Percentiles rank a stretch among this genome's conserved stretches.
Conservation (phyloP, 495 filamentous ascomycete genomes). For the Annulohypoxylon nitens region DNA sequence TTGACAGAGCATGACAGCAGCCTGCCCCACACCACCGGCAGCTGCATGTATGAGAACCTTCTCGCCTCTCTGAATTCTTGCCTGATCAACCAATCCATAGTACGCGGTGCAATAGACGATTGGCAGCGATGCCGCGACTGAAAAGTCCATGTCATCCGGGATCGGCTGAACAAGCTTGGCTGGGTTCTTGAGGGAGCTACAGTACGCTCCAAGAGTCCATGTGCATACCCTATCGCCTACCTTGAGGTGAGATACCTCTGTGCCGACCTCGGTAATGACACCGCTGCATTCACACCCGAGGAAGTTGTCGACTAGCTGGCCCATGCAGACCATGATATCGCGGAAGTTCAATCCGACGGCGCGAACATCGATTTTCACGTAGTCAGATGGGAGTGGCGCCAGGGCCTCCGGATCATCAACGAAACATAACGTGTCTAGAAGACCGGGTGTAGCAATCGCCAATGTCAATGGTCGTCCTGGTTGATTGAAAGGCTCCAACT, state of each 20-base stretch:
- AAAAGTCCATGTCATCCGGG: conserved; percentile 61
- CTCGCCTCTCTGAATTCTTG: conserved; percentile 61
- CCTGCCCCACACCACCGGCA: conserved; percentile 68
- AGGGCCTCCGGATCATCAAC: conserved; percentile 44
- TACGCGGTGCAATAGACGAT: conserved; percentile 67
- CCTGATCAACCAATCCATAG: conserved; percentile 59
- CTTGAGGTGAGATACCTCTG: conserved; percentile 58
- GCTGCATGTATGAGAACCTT: conserved; percentile 70
- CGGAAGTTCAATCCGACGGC: conserved; percentile 60
- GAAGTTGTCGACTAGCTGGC: conserved; percentile 54
- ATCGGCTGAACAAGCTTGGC: conserved; percentile 56
- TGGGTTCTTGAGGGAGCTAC: conserved; percentile 29
- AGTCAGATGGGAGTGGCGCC: conserved; percentile 43
- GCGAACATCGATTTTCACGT: conserved; percentile 58
- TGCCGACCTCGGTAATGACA: conserved; percentile 66
- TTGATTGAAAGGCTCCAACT: conserved; percentile 10
- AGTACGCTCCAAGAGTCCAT: conserved; percentile 7
- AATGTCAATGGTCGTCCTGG: conserved; percentile 49
- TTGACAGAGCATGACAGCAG: conserved; percentile 66
- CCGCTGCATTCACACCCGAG: conserved; percentile 62
- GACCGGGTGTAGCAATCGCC: conserved; percentile 50
- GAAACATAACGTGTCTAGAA: conserved; percentile 52
- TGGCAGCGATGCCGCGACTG: conserved; percentile 65
- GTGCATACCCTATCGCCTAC: conserved; percentile 64
- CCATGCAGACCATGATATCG: conserved; percentile 67